A percentile compares a stretch with the other conserved stretches of the same genome.
These are phyloP conservation scores for Carex cristatella DNA, from an alignment of 176 grass and related monocot genomes.

Conservation along the genomic window DNA sequence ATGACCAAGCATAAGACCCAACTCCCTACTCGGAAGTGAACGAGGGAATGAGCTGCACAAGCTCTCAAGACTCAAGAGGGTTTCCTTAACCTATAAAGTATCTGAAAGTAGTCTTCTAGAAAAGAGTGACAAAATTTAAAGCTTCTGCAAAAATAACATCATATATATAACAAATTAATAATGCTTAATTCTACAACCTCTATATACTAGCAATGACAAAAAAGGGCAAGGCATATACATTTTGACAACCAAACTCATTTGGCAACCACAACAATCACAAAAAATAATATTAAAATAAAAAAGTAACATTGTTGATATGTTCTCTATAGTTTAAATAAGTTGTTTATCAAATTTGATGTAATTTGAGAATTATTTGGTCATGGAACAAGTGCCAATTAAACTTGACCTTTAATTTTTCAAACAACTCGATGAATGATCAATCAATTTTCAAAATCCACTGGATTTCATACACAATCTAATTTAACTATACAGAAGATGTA, in stretches of 20 bases:
- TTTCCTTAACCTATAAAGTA: background rate
- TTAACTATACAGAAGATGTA: background rate
- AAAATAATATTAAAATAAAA: background rate
- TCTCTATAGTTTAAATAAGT: background rate
- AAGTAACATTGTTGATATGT: background rate
- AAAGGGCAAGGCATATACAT: background rate
- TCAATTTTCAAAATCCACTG: background rate
- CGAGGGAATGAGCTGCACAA: conserved; percentile 1
- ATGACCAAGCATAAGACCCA: background rate
- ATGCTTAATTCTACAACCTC: background rate
- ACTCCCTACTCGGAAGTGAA: background rate
- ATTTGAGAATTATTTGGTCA: background rate
- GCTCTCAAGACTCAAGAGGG: background rate
- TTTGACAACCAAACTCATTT: too few species aligned
- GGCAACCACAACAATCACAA: background rate
- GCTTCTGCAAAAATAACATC: background rate
- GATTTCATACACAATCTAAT: background rate
- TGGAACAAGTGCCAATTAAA: background rate
- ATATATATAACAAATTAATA: background rate
- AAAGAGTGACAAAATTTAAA: conserved; percentile 9
- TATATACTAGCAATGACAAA: background rate
- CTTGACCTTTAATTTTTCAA: background rate
- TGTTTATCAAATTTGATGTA: background rate
- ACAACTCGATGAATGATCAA: background rate
- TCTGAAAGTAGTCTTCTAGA: background rate